Evolutionary conservation across 2,329 filamentous ascomycete genomes (phyloP), one percentile per base, ranked within the genome.

Genomic region (Hortaea werneckii): DNA sequence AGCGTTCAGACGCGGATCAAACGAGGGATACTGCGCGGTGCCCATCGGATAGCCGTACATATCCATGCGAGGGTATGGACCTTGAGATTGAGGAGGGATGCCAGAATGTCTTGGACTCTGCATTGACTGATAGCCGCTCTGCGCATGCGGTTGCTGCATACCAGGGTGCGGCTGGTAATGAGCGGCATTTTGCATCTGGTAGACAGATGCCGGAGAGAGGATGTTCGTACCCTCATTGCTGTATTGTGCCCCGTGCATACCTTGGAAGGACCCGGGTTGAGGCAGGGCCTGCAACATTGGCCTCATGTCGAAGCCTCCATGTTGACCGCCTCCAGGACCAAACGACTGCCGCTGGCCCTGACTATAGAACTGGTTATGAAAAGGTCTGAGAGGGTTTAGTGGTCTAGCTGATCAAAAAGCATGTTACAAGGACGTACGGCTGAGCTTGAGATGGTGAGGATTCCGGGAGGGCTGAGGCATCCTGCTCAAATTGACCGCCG

Each of bases 31-130:
- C 10, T 50, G 54, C 5, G 51, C 20, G 5, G 54, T 46, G 28
- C 44, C 53, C 26, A 55, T 44, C 32, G 47, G 50, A 40, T 56
- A 61, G 5, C 46, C 52, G 39, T 57, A 60, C 12, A 52, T 48
- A 38, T 60, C 51, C 26, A 59, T 43, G 10, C 47, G 56, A 5
- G 52, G 45, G 43, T 54, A 58, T 30, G 43, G 53, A 27, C 51
- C 38, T 26, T 56, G 53, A 12, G 46, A 47, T 30, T 50, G 54
- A 47, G 55, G 44, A 5, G 10, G 8, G 26, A 26, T 27, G 29
- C n/a, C 12, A 12, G 30, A 41, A 13, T 45, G 43, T 9, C 34
- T 35, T 40, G 11, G 27, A 9, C 20, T 29, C 26, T 12, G 11
- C 20, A 39, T 26, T 8, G 37, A 6, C 8, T 26, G 37, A 39